Conservation (phyloP, 2,329 filamentous ascomycete species). For the Aureobasidium sp. region DNA sequence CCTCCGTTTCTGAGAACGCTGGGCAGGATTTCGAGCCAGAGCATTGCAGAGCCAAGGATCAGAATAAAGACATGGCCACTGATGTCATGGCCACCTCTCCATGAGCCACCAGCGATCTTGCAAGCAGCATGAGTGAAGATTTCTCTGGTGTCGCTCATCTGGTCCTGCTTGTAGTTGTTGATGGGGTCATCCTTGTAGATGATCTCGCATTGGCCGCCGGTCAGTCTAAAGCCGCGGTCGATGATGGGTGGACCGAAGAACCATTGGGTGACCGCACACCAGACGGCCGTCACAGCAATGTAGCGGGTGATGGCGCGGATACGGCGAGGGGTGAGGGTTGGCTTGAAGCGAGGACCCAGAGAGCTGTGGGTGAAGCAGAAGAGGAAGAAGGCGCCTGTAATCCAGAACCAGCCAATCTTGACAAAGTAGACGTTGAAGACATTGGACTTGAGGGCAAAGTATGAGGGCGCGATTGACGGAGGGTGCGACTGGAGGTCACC, state of each 20-base stretch:
- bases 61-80: constrained; percentile 92
- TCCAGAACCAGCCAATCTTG: constrained; percentile 93
- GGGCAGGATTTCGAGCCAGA: constrained; percentile 72
- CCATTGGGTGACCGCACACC: constrained; percentile 91
- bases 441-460: constrained; percentile 93
- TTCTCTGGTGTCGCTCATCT: constrained; percentile 41
- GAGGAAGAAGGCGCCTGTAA: constrained; percentile 63
- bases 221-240: constrained; percentile 81
- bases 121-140: constrained; percentile 72
- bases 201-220: constrained; percentile 73
- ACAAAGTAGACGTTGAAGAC: constrained; percentile 90
- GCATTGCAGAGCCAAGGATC: constrained; percentile 72
- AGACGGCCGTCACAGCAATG: constrained; percentile 64
- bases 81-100: constrained; percentile 94
- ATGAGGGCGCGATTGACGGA: constrained; percentile 57
- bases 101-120: constrained; percentile 71
- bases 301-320: constrained; percentile 62
- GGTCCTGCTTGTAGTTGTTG: constrained; percentile 33
- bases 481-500: constrained; percentile 56
- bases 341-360: constrained; percentile 38
- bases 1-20: constrained; percentile 45
- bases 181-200: constrained; percentile 30
- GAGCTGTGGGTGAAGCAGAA: constrained; percentile 65
- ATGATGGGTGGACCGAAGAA: constrained; percentile 88
- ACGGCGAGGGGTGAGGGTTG: constrained; percentile 38